Base-by-base conservation (phyloP, 352 stramenopile species). In the Phytophthora pisi region DNA sequence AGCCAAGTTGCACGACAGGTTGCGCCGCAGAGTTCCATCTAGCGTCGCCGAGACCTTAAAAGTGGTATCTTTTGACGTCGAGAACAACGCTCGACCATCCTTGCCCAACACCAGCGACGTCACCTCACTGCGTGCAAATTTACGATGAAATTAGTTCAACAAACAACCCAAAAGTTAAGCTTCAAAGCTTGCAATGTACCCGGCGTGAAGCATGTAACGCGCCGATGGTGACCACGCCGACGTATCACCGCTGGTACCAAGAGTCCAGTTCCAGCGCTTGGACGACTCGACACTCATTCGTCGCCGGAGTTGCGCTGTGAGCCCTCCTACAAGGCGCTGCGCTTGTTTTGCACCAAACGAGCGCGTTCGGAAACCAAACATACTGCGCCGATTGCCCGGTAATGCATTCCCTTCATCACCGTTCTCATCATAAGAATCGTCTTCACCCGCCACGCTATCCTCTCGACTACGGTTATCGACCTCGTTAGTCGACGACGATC, bases 21-120 rank as follows among this genome's bases (percentile, higher is more conserved):
- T 92, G 1, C 83, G 76, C 23, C 83, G 77, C 28, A 92, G 64
- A 5, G 82, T 87, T 24, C 85, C 81, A 53, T 92, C 83, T 8
- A 81, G 64, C 5, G 82, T 91, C 13, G 83, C 85, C 1, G 85
- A 90, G 6, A 92, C 82, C 42, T 93, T 93, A 55, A 91, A 91
- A 26, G 83, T 90, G 18, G 81, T 89, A 62, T 93, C 83, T 18
- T 92, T 91, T 0, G 81, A 78, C 0, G 83, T 92, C 11, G 85
- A 92, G 50, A 91, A 92, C 43, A 93, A 61, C 4, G 85, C 85
- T 23, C 85, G 77, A 1, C 71, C 76, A 62, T 91, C 85, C 10
- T 74, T 84, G 26, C 79, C 82, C 15, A 91, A 45, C 11, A 89
- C 77, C 15, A 92, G 58, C 28, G 85, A 93, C 9, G 85, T 91